A percentile compares a stretch with the other conserved stretches of the same genome.
Conservation (phyloP, 129 eudicot species). For the Escallonia rubra region DNA sequence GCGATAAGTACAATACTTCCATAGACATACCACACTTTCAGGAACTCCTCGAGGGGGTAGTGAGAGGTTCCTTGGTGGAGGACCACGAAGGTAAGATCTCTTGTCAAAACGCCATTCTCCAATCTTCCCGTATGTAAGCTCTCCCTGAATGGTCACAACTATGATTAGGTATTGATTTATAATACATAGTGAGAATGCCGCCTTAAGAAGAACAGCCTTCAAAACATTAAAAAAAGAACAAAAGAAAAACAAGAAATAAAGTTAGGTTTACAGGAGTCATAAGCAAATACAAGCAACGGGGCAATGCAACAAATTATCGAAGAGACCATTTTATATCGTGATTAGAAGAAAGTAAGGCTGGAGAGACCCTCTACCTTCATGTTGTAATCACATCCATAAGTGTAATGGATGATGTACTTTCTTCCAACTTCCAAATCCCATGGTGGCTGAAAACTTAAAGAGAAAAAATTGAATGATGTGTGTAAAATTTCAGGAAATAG, state of each 20-base stretch:
- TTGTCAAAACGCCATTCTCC: slow-evolving; percentile 74
- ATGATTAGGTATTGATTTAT: background rate
- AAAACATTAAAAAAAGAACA: background rate
- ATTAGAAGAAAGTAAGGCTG: background rate
- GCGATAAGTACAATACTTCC: background rate
- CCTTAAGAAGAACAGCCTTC: background rate
- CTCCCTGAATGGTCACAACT: slow-evolving; percentile 33
- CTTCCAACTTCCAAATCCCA: slow-evolving; percentile 40
- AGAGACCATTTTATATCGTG: no score
- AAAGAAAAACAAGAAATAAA: background rate
- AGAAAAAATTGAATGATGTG: slow-evolving; percentile 1
- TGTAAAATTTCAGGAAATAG: background rate
- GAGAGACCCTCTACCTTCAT: slow-evolving; percentile 39
- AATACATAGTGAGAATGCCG: background rate
- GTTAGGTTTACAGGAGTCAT: background rate
- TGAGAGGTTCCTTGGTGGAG: slow-evolving; percentile 55
- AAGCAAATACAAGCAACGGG: background rate
- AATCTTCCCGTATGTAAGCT: slow-evolving; percentile 43
- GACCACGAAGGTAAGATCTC: slow-evolving; percentile 44
- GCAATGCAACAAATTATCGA: background rate
- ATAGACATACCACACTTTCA: slow-evolving; percentile 63
- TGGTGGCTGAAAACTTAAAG: slow-evolving; percentile 44
- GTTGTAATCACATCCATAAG: slow-evolving; percentile 65
- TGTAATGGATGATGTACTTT: slow-evolving; percentile 54
- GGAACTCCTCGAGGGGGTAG: slow-evolving; percentile 65